Conservation (phyloP, 768 basidiomycete species). For the Suillus subaureus region DNA sequence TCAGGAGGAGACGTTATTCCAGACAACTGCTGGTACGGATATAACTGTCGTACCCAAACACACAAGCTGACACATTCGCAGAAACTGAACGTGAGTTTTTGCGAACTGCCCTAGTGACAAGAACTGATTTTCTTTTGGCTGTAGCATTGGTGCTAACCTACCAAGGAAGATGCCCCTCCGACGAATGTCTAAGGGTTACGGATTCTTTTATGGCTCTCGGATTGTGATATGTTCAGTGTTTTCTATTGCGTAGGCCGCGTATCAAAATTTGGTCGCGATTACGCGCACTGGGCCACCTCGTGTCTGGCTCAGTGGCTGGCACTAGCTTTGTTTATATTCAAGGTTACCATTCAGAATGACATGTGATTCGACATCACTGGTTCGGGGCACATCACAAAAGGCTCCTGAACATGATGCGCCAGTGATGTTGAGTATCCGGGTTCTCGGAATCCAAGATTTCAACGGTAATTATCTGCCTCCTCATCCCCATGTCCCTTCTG, state of each 20-base stretch:
- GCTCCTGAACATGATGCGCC: too few species aligned
- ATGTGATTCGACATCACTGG: too few species aligned
- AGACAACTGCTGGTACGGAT: slow-evolving; percentile 38
- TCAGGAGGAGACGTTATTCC: slow-evolving; percentile 12
- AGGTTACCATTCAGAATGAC: not conserved
- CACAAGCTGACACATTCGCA: slow-evolving; percentile 12
- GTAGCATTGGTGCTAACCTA: slow-evolving; percentile 1
- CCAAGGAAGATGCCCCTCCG: not conserved
- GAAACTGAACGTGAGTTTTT: not conserved
- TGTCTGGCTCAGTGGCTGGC: not conserved
- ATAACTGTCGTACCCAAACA: slow-evolving; percentile 32
- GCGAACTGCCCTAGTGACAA: not conserved
- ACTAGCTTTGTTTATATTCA: not conserved
- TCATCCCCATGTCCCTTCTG: not conserved
- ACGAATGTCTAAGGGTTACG: not conserved
- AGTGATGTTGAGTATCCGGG: too few species aligned
- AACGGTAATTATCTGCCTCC: not conserved
- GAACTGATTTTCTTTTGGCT: not conserved
- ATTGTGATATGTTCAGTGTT: not conserved
- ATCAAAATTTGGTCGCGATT: not conserved
- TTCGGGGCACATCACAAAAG: too few species aligned
- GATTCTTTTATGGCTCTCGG: not conserved
- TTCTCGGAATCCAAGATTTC: too few species aligned
- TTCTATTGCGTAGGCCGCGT: not conserved
- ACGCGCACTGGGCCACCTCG: not conserved